Evolutionary conservation across 139 green algal species (phyloP).

Genomic region (Closterium sp.): DNA sequence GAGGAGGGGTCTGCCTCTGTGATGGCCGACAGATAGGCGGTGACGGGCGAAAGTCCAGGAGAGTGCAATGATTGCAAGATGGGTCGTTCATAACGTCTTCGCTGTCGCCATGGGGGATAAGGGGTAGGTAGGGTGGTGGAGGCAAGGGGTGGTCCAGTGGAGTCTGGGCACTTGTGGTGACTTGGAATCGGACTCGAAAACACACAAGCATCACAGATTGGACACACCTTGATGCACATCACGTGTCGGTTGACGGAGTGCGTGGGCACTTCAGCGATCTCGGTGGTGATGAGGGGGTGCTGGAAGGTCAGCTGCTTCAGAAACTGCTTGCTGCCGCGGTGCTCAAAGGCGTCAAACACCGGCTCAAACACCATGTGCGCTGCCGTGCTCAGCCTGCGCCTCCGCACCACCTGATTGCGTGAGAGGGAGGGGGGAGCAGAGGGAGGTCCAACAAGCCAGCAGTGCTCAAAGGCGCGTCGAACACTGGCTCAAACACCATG

Average conservation of each 20-base stretch:
- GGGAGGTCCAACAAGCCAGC: background rate
- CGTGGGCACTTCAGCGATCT: background rate
- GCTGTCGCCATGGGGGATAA: background rate
- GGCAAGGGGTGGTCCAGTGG: too few species aligned
- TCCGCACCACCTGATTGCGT: background rate
- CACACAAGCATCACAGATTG: background rate
- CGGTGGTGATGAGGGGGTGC: background rate
- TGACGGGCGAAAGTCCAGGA: too few species aligned
- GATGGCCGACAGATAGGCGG: too few species aligned
- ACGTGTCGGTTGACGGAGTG: background rate
- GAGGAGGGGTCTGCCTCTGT: too few species aligned
- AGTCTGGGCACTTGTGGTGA: too few species aligned
- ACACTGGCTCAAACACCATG: constrained; percentile 3
- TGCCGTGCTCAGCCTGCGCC: background rate
- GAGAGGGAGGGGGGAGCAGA: too few species aligned
- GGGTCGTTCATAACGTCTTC: too few species aligned
- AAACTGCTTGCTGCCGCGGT: constrained; percentile 13
- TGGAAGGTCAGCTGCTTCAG: constrained; percentile 11
- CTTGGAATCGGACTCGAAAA: too few species aligned
- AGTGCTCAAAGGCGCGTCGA: background rate
- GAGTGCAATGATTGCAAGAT: too few species aligned
- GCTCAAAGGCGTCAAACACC: constrained; percentile 12
- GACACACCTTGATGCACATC: constrained; percentile 18
- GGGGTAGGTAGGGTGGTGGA: background rate
- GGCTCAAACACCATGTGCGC: constrained; percentile 5